Evolutionary conservation across 768 basidiomycete genomes (phyloP).

Genomic region (Imleria badia): DNA sequence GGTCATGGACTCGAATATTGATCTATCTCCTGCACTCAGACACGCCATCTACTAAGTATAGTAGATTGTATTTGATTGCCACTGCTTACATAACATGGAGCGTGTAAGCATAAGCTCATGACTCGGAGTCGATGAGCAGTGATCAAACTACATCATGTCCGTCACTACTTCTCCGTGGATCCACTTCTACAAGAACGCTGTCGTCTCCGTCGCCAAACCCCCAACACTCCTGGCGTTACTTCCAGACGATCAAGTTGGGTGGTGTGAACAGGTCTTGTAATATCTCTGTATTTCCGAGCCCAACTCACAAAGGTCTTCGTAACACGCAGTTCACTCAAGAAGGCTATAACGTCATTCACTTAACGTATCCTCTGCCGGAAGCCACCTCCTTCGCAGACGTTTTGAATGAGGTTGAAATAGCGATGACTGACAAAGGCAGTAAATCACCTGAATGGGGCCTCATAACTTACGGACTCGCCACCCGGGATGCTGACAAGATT

Average conservation of each 20-base stretch:
- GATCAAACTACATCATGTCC: conserved; percentile 1
- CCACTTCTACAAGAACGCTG: conserved; percentile 26
- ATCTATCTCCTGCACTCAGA: background rate
- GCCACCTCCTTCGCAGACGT: conserved; percentile 14
- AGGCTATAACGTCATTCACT: conserved; percentile 37
- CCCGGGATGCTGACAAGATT: conserved; percentile 22
- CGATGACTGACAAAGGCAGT: conserved; percentile 6
- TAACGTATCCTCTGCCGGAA: conserved; percentile 25
- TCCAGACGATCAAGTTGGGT: conserved; percentile 31
- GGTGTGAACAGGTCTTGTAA: conserved; percentile 37
- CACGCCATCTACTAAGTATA: conserved; percentile 5
- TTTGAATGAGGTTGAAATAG: conserved; percentile 16
- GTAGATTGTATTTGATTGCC: too few relatives aligned
- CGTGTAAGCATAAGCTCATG: too few relatives aligned
- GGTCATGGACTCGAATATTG: background rate
- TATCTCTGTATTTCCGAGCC: background rate
- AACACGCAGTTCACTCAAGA: conserved; percentile 37
- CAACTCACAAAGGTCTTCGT: background rate
- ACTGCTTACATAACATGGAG: too few relatives aligned
- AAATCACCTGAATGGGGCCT: conserved; percentile 27
- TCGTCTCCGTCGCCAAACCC: conserved; percentile 31
- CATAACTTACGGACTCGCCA: conserved; percentile 31
- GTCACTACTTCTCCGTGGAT: conserved; percentile 7
- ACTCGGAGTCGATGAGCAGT: too few relatives aligned
- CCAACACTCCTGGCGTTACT: conserved; percentile 32